Percentiles rank a stretch among this genome's conserved stretches.
Evolutionary conservation across 306 rosid species (phyloP).

Genomic region (Senna tora): DNA sequence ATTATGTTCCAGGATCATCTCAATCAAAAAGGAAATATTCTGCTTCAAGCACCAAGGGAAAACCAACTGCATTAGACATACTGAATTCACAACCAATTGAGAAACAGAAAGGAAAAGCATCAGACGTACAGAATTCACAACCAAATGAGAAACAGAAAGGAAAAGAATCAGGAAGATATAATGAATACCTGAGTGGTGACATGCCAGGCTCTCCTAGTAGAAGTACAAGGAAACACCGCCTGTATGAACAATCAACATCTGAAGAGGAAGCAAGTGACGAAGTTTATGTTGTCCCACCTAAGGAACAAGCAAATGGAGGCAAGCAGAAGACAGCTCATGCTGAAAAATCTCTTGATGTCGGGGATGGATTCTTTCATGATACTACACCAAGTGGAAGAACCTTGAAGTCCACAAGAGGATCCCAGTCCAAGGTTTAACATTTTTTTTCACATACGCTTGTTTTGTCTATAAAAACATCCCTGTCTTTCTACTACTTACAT

Average conservation of each 20-base stretch:
- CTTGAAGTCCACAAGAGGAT: constrained; percentile 19
- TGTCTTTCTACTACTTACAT: constrained; percentile 13
- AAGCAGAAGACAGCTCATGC: constrained; percentile 33
- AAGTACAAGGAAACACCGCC: constrained; percentile 37
- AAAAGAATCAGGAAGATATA: constrained; percentile 1
- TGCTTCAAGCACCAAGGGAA: constrained; percentile 49
- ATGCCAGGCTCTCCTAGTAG: constrained; percentile 31
- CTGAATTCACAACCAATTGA: constrained; percentile 35
- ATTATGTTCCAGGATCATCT: constrained; percentile 45
- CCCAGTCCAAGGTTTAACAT: constrained; percentile 58
- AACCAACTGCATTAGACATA: constrained; percentile 39
- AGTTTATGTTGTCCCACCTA: constrained; percentile 33
- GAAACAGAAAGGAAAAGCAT: constrained; percentile 41
- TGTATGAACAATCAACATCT: constrained; percentile 48
- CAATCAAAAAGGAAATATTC: constrained; percentile 44
- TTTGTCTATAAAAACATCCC: neutral
- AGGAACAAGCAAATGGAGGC: constrained; percentile 43
- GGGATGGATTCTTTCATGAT: constrained; percentile 39
- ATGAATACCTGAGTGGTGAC: constrained; percentile 36
- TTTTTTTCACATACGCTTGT: neutral
- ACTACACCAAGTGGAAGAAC: constrained; percentile 42
- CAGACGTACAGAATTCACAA: constrained; percentile 25
- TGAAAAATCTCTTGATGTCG: constrained; percentile 42
- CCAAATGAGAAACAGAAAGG: constrained; percentile 37
- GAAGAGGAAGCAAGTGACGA: constrained; percentile 49